Evolutionary conservation across 208 protist genomes (phyloP), one percentile per base, ranked within the genome.

Genomic region (Lotmaria passim): DNA sequence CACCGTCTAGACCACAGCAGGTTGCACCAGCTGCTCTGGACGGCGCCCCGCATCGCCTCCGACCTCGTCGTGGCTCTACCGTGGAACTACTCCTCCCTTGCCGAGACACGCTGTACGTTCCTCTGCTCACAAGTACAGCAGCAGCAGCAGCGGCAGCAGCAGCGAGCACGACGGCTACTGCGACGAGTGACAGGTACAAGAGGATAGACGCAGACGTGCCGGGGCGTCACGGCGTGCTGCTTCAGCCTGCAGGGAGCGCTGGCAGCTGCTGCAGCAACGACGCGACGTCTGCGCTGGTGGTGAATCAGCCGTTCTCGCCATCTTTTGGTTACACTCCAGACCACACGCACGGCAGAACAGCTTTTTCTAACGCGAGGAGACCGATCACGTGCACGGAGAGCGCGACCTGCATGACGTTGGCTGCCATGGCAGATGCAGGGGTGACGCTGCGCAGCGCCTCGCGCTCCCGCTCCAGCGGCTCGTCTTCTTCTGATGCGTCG

Each of bases 381-480:
- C 44, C 30, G 7, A 7, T 57, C 8, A 8, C 56, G 21, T 33
- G 7, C 24, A 33, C 24, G 56, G 56, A 61, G 24, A 47, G 56
- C 21, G 56, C n/a, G 34, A 46, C 36, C 3, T 63, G 43, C 57
- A 38, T 38, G 26, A 11, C 24, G 14, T 17, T 63, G 4, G 57
- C 57, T n/a, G 57, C 57, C 26, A 63, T 63, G 57, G 24, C 15
- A 28, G 57, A 63, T 19, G 41, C 26, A 3, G 57, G 38, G 0
- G 43, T 63, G 28, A 24, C 41, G 43, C 43, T 63, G 38, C 41
- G 57, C 17, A 63, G 57, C 43, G 5, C 7, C 57, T 51, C 41
- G 21, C 23, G 19, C 1, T 48, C 56, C 8, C 56, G 30, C 34
- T 51, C 57, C 7, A 39, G 26, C 4, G 3, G 17, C 41, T 51